Percentiles rank a stretch among this genome's conserved stretches.
Evolutionary conservation across 208 protist genomes (phyloP).

Genomic region (Leptomonas seymouri): DNA sequence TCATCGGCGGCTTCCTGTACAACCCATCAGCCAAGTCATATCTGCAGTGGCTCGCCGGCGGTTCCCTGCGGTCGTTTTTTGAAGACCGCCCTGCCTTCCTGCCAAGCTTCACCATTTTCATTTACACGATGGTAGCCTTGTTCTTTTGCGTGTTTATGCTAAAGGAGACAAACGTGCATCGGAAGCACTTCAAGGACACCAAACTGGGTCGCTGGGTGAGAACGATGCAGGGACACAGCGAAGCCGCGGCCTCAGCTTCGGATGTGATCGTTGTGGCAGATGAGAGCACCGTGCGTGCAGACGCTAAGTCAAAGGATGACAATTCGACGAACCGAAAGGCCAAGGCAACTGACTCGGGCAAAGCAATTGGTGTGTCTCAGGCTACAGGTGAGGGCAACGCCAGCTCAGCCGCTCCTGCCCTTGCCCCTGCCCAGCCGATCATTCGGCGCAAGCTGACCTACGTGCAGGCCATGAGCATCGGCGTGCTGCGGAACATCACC

Average conservation of each 20-base stretch:
- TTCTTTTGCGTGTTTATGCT: constrained; percentile 47
- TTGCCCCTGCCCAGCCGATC: neutral
- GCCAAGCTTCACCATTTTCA: constrained; percentile 42
- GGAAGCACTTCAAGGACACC: constrained; percentile 18
- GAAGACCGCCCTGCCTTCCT: constrained; percentile 50
- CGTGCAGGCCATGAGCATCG: constrained; percentile 37
- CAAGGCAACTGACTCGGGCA: no score
- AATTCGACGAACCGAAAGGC: neutral
- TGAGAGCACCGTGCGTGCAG: neutral
- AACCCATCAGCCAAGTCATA: constrained; percentile 43
- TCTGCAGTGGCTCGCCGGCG: constrained; percentile 33
- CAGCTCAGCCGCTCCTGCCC: neutral
- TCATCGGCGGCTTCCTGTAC: constrained; percentile 76
- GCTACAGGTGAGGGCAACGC: neutral
- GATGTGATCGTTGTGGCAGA: neutral
- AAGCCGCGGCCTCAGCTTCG: neutral
- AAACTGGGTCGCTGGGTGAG: constrained; percentile 9
- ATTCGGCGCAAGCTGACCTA: constrained; percentile 34
- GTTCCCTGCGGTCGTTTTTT: constrained; percentile 45
- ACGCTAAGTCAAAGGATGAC: neutral
- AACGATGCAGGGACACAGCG: neutral
- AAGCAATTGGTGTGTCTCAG: neutral
- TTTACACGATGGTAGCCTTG: constrained; percentile 44
- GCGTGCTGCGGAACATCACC: constrained; percentile 40
- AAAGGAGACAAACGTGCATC: constrained; percentile 44